phyloP scores from a whole-genome alignment of 2,329 filamentous ascomycete species.

The Phaeosphaeriaceae sp. region DNA sequence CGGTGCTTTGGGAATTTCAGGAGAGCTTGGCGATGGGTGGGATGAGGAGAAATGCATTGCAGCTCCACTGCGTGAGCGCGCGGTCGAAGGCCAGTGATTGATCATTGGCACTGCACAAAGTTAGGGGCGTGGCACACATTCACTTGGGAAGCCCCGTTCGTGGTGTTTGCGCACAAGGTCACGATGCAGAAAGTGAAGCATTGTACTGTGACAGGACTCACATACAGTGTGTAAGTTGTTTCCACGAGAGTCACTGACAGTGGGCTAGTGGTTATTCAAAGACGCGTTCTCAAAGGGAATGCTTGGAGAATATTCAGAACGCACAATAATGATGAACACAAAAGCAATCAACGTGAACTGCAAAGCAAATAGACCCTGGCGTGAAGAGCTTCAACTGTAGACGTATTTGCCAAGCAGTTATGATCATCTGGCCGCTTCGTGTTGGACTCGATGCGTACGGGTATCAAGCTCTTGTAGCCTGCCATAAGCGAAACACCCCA shows the following conservation, averaged over 20 bases:
- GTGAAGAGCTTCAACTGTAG: too few relatives aligned
- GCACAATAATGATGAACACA: too few relatives aligned
- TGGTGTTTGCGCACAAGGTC: not conserved
- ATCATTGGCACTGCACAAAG: not conserved
- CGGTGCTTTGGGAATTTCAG: not conserved
- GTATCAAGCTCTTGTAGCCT: too few relatives aligned
- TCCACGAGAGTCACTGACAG: not conserved
- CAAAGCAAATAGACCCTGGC: too few relatives aligned
- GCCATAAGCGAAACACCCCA: too few relatives aligned
- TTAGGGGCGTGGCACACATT: not conserved
- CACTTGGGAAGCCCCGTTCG: not conserved
- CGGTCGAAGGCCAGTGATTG: not conserved
- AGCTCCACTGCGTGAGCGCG: not conserved
- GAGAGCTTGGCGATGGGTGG: not conserved
- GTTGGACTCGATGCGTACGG: too few relatives aligned
- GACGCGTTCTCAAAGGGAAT: too few relatives aligned
- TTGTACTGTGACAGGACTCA: not conserved
- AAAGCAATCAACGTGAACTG: too few relatives aligned
- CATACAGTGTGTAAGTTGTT: not conserved
- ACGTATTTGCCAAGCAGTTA: too few relatives aligned
- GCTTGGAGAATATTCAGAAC: too few relatives aligned
- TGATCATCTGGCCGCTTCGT: too few relatives aligned
- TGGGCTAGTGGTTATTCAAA: too few relatives aligned
- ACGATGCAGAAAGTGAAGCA: not conserved
- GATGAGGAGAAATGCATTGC: not conserved